Percentiles rank a stretch among this genome's conserved stretches.
Conservation (phyloP, 2,329 filamentous ascomycete genomes). For the Talaromyces sp. region DNA sequence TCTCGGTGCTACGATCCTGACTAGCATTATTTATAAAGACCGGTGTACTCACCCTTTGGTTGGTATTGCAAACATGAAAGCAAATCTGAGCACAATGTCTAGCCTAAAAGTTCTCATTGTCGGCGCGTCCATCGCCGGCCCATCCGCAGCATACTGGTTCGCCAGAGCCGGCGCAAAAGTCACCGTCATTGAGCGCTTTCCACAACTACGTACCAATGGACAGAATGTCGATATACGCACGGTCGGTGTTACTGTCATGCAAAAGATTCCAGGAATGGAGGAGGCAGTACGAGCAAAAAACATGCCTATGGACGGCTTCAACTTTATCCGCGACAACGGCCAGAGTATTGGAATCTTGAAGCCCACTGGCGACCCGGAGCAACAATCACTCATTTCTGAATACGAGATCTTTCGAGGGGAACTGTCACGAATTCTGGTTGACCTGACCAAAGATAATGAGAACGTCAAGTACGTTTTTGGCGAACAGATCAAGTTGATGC, state of each 20-base stretch:
- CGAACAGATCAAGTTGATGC: background rate
- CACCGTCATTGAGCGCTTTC: slow-evolving; percentile 43
- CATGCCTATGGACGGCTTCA: background rate
- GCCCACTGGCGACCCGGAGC: background rate
- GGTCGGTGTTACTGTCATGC: slow-evolving; percentile 51
- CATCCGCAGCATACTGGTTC: slow-evolving; percentile 51
- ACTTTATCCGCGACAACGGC: background rate
- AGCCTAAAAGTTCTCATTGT: slow-evolving; percentile 48
- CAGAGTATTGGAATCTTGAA: background rate
- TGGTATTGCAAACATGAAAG: background rate
- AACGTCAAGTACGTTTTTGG: background rate
- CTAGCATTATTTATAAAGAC: background rate
- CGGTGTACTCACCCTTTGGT: background rate
- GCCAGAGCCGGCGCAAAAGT: slow-evolving; percentile 38
- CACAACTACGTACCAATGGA: slow-evolving; percentile 46
- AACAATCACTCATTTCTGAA: background rate
- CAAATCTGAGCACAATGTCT: background rate
- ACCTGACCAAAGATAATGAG: background rate
- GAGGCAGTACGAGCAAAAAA: slow-evolving; percentile 18
- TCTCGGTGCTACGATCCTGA: background rate
- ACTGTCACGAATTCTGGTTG: background rate
- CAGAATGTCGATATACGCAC: slow-evolving; percentile 54
- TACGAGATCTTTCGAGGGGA: background rate
- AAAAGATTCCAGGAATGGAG: slow-evolving; percentile 50
- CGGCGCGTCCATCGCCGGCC: slow-evolving; percentile 41